A percentile compares a stretch with the other conserved stretches of the same genome.
Evolutionary conservation across 2,329 filamentous ascomycete genomes (phyloP).

Genomic region (Rutstroemia sp.): DNA sequence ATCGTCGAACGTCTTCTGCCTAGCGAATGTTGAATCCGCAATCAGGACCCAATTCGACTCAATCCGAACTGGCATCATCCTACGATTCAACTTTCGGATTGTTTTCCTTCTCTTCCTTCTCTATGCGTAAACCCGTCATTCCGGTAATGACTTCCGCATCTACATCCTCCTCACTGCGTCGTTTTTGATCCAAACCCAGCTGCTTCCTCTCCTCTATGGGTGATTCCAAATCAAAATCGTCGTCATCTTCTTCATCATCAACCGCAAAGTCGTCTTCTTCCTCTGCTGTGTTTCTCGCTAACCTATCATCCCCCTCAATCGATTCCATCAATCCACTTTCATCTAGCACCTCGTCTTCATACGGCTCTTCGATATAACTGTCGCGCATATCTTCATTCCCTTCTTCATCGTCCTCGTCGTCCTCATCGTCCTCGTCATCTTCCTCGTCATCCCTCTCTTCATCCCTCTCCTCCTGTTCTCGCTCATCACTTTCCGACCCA

Average conservation of each 20-base stretch:
- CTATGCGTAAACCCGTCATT: constrained; percentile 44
- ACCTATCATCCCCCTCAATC: constrained; percentile 21
- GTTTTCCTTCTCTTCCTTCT: constrained; percentile 28
- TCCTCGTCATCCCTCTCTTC: constrained; percentile 46
- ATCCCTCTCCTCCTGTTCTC: constrained; percentile 47
- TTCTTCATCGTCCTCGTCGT: constrained; percentile 39
- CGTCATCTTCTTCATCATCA: constrained; percentile 14
- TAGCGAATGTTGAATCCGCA: too few relatives aligned
- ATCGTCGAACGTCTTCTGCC: too few relatives aligned
- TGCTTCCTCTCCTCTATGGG: background rate
- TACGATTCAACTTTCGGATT: constrained; percentile 12
- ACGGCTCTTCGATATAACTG: constrained; percentile 44
- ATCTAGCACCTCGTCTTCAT: constrained; percentile 28
- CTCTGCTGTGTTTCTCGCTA: constrained; percentile 24
- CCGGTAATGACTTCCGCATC: constrained; percentile 54
- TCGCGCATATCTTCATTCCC: constrained; percentile 46
- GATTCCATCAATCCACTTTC: constrained; percentile 23
- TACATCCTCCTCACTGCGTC: constrained; percentile 35
- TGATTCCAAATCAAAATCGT: background rate
- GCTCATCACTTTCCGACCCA: constrained; percentile 63
- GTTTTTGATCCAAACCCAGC: background rate
- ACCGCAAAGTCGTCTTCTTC: constrained; percentile 16
- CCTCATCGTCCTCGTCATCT: constrained; percentile 38
- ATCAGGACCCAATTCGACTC: too few relatives aligned
- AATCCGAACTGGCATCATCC: background rate